Percentiles rank a stretch among this genome's conserved stretches.
These are phyloP conservation scores for Karstenula rhodostoma DNA, from an alignment of 2,329 filamentous ascomycete species.

Conservation along the genomic window DNA sequence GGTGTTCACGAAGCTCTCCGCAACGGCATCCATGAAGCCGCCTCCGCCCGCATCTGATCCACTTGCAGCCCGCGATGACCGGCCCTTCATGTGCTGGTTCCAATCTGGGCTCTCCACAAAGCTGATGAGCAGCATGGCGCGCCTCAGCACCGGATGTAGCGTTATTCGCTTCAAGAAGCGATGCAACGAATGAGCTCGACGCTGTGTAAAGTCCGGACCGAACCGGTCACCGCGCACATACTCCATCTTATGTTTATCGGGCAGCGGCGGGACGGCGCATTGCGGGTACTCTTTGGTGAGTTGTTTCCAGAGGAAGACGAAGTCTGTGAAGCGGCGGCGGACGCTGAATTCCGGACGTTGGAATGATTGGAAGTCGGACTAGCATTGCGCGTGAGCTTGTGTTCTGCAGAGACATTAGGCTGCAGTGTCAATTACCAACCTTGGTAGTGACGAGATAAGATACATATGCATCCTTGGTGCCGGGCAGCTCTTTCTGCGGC, in stretches of 20 bases:
- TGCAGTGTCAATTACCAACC: constrained; percentile 57
- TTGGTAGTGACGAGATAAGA: constrained; percentile 94
- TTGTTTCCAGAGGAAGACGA: constrained; percentile 93
- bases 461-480: constrained; percentile 94
- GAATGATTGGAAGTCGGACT: constrained; percentile 96
- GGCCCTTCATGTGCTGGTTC: constrained; percentile 92
- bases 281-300: constrained; percentile 87
- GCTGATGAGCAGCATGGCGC: constrained; percentile 80
- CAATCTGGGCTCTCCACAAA: constrained; percentile 95
- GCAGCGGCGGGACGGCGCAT: constrained; percentile 90
- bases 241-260: constrained; percentile 99
- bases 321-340: constrained; percentile 95
- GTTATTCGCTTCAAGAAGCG: constrained; percentile 88
- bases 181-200: constrained; percentile 87
- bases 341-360: constrained; percentile 80
- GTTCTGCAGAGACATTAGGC: constrained; percentile 16
- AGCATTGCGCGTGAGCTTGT: constrained; percentile 18
- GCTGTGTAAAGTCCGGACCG: constrained; percentile 87
- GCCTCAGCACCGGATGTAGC: constrained; percentile 86
- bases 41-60: constrained; percentile 55
- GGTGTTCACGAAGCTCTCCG: constrained; percentile 95
- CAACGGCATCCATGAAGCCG: constrained; percentile 92
- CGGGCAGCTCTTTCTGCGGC: constrained; percentile 93
- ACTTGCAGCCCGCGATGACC: constrained; percentile 70
- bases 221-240: constrained; percentile 97